phyloP scores from a whole-genome alignment of 1,284 basidiomycete genomes.

The Cryptococcus jaspeensis region DNA sequence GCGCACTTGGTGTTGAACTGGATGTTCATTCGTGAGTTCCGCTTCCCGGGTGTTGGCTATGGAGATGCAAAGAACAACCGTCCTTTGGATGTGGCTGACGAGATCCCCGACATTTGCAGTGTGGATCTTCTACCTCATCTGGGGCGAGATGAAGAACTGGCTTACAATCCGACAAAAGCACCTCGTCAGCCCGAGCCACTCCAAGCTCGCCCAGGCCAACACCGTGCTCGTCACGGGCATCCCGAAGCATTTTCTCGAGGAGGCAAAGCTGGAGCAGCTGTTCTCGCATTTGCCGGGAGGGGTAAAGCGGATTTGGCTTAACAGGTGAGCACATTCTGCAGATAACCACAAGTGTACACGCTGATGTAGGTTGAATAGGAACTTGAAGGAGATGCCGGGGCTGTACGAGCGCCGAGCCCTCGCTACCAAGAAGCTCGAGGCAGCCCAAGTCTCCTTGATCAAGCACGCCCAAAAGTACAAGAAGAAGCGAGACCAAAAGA shows the following conservation, averaged over 20 bases:
- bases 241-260: conserved; percentile 62
- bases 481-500: conserved; percentile 25
- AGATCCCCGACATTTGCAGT: conserved; percentile 45
- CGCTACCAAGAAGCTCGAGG: conserved; percentile 63
- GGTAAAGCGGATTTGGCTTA: conserved; percentile 71
- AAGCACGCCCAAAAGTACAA: conserved; percentile 55
- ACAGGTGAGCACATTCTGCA: conserved; percentile 53
- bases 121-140: conserved; percentile 67
- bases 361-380: conserved; percentile 34
- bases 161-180: conserved; percentile 66
- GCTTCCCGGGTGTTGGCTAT: background rate
- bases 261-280: conserved; percentile 62
- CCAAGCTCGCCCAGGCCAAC: conserved; percentile 64
- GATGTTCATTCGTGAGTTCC: conserved; percentile 51
- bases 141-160: conserved; percentile 65
- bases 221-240: conserved; percentile 75
- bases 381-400: conserved; percentile 62
- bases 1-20: conserved; percentile 54
- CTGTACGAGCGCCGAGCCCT: conserved; percentile 61
- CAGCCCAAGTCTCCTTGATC: conserved; percentile 62
- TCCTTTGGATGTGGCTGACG: background rate
- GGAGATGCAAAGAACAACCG: too few species aligned
- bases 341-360: background rate
- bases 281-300: conserved; percentile 72
- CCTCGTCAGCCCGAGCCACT: conserved; percentile 64